Conservation (phyloP, 1,284 basidiomycete genomes). For the Tremellales sp. region DNA sequence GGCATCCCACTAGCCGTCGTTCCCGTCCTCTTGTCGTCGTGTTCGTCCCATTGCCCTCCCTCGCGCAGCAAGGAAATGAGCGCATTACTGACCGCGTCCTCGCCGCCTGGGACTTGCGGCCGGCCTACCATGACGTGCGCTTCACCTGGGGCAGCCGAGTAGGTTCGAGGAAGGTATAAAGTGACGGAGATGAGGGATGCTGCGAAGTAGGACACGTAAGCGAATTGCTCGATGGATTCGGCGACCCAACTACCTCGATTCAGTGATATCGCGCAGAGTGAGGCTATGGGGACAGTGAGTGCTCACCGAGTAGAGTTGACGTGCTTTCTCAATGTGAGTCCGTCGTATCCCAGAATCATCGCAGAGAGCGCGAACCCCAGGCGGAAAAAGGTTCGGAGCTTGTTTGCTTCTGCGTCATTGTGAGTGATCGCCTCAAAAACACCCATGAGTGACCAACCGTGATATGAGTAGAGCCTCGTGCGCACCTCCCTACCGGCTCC, state of each 20-base stretch:
- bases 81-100: constrained; percentile 2
- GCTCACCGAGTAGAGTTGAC: constrained; percentile 12
- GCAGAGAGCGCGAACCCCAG: constrained; percentile 16
- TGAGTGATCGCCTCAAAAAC: background rate
- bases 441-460: constrained; percentile 14
- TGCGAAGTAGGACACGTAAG: background rate
- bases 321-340: constrained; percentile 11
- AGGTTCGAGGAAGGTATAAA: background rate
- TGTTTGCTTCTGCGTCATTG: constrained; percentile 23
- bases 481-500: constrained; percentile 34
- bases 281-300: too few species aligned
- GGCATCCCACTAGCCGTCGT: too few species aligned
- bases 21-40: too few species aligned
- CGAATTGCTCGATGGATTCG: background rate
- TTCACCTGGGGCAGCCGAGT: background rate
- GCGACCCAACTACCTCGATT: background rate
- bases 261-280: too few species aligned
- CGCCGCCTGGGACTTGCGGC: background rate
- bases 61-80: constrained; percentile 33
- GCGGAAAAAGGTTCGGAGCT: constrained; percentile 31
- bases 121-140: background rate
- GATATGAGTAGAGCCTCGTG: constrained; percentile 30
- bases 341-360: constrained; percentile 25
- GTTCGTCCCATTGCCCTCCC: constrained; percentile 31
- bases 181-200: constrained; percentile 4